Evolutionary conservation across 2,329 filamentous ascomycete species (phyloP).

Genomic region (Cercospora brassicicola): DNA sequence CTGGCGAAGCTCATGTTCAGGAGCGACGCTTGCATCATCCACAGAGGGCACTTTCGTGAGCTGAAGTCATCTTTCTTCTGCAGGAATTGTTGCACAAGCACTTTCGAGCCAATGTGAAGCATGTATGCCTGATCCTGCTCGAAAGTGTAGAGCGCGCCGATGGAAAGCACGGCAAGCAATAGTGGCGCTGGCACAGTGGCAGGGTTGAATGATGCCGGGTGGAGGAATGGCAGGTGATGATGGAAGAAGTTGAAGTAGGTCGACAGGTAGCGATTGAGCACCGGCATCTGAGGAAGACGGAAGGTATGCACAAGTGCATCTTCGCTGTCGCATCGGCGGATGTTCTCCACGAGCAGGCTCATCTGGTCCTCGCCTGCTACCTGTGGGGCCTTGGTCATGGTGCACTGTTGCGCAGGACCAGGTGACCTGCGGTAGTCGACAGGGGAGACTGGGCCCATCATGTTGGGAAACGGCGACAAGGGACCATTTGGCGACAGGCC

Average conservation of each 20-base stretch:
- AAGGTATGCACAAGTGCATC: slow-evolving; percentile 84
- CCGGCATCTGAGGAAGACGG: slow-evolving; percentile 75
- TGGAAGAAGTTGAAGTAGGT: slow-evolving; percentile 98
- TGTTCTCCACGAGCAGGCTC: slow-evolving; percentile 80
- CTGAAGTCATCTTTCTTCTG: slow-evolving; percentile 99
- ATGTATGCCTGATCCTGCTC: slow-evolving; percentile 96
- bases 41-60: slow-evolving; percentile 92
- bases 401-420: slow-evolving; percentile 64
- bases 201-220: slow-evolving; percentile 85
- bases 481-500: slow-evolving; percentile 70
- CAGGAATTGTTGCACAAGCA: slow-evolving; percentile 92
- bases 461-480: slow-evolving; percentile 68
- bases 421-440: slow-evolving; percentile 71
- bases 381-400: slow-evolving; percentile 72
- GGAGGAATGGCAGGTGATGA: slow-evolving; percentile 92
- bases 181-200: slow-evolving; percentile 77
- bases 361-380: slow-evolving; percentile 82
- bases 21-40: slow-evolving; percentile 96
- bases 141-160: slow-evolving; percentile 93
- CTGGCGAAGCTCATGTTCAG: slow-evolving; percentile 99
- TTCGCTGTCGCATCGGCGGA: slow-evolving; percentile 76
- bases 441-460: slow-evolving; percentile 66
- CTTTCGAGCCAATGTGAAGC: slow-evolving; percentile 95
- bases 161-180: slow-evolving; percentile 85
- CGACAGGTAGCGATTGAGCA: slow-evolving; percentile 86